Conservation (phyloP, 2,329 filamentous ascomycete species). For the Hysterium pulicare region DNA sequence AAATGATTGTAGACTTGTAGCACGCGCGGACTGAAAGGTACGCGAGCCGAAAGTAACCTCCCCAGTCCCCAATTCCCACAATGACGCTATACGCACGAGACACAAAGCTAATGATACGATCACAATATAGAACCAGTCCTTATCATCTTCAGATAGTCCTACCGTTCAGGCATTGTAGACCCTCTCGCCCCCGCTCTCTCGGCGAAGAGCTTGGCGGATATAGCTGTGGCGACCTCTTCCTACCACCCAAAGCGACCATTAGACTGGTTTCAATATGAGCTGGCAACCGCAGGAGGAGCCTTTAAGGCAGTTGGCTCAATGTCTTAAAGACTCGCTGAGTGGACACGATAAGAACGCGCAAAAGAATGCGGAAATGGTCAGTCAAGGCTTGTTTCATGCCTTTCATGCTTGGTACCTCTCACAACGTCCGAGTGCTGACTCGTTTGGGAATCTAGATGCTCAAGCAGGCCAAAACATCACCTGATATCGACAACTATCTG, state of each 20-base stretch:
- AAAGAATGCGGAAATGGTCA: conserved; percentile 84
- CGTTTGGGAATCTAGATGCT: conserved; percentile 68
- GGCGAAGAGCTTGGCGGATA: background rate
- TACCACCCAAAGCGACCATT: background rate
- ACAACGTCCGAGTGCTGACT: conserved; percentile 22
- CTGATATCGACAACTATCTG: conserved; percentile 96
- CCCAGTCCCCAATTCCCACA: conserved; percentile 18
- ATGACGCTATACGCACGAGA: conserved; percentile 15
- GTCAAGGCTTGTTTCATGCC: conserved; percentile 34
- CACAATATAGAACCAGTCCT: conserved; percentile 27
- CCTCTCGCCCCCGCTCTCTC: background rate
- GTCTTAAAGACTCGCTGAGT: conserved; percentile 87
- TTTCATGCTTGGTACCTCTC: conserved; percentile 3
- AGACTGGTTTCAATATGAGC: conserved; percentile 57
- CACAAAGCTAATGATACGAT: conserved; percentile 30
- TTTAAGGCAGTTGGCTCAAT: conserved; percentile 83
- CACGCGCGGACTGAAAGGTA: conserved; percentile 20
- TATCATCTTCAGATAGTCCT: conserved; percentile 18
- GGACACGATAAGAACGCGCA: conserved; percentile 74
- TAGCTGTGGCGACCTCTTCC: background rate
- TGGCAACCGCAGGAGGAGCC: conserved; percentile 91
- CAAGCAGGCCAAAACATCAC: conserved; percentile 77
- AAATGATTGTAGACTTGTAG: conserved; percentile 34
- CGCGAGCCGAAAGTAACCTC: conserved; percentile 27
- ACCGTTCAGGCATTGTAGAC: background rate